phyloP scores from a whole-genome alignment of 2,329 filamentous ascomycete genomes.

The Arthrobotrys pseudoclavata region DNA sequence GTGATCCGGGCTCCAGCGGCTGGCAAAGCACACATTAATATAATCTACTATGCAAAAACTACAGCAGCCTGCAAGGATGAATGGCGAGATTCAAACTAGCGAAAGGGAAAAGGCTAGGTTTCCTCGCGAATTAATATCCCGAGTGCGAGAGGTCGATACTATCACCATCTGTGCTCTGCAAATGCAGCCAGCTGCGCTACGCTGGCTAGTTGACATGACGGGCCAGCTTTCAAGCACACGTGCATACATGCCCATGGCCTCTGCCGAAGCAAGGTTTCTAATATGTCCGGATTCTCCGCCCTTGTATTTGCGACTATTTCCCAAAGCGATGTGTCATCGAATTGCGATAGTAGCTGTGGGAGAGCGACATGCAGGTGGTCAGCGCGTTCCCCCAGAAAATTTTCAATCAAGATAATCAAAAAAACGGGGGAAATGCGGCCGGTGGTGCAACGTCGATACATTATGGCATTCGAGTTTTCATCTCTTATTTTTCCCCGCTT shows the following conservation, averaged over 20 bases:
- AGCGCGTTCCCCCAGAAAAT: background rate
- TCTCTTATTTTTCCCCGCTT: conserved; percentile 17
- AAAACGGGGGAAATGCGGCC: background rate
- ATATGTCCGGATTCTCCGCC: conserved; percentile 25
- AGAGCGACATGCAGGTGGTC: background rate
- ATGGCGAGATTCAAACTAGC: conserved; percentile 33
- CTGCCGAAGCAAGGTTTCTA: conserved; percentile 6
- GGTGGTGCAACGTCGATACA: conserved; percentile 9
- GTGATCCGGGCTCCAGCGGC: conserved; percentile 22
- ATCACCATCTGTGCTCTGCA: conserved; percentile 31
- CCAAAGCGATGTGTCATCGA: conserved; percentile 19
- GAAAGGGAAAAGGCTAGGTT: conserved; percentile 13
- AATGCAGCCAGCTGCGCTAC: conserved; percentile 14
- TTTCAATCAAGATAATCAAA: background rate
- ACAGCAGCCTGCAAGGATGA: conserved; percentile 21
- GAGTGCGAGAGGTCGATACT: conserved; percentile 33
- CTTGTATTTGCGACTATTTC: conserved; percentile 22
- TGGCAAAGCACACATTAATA: conserved; percentile 32
- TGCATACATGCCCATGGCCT: conserved; percentile 26
- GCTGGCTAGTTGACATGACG: background rate
- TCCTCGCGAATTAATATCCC: conserved; percentile 29
- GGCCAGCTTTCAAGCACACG: conserved; percentile 42
- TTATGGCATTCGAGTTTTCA: conserved; percentile 4
- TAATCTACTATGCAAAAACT: conserved; percentile 11
- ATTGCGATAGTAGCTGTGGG: conserved; percentile 6